phyloP scores from a whole-genome alignment of 306 rosid genomes.

The Prunus mira region DNA sequence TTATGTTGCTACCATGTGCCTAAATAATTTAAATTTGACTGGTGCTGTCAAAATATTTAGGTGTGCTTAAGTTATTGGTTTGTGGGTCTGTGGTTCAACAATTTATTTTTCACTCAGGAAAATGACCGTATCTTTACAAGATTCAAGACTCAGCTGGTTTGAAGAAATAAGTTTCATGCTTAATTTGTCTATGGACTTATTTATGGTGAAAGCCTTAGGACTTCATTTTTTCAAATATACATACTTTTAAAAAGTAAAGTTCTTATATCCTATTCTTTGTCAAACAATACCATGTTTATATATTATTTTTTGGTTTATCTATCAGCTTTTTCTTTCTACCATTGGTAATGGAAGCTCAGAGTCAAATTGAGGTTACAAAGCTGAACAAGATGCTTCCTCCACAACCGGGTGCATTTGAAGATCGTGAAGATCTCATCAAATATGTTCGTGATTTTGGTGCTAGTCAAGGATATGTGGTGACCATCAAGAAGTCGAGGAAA shows the following conservation, averaged over 20 bases:
- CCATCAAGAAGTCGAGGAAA: constrained; percentile 78
- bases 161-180: background rate
- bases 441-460: constrained; percentile 74
- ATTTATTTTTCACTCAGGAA: background rate
- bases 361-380: constrained; percentile 33
- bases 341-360: constrained; percentile 37
- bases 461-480: constrained; percentile 73
- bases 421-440: constrained; percentile 70
- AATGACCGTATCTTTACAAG: background rate
- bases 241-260: background rate
- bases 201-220: background rate
- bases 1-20: constrained; percentile 1
- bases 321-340: constrained; percentile 18
- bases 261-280: constrained; percentile 2
- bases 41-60: background rate
- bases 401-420: constrained; percentile 51
- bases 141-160: background rate
- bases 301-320: constrained; percentile 16
- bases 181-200: background rate
- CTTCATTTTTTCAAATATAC: background rate
- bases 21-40: background rate
- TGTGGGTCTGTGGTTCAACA: background rate
- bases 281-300: background rate
- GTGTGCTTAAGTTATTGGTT: background rate
- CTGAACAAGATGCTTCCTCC: constrained; percentile 53